A percentile compares a stretch with the other conserved stretches of the same genome.
Evolutionary conservation across 768 basidiomycete species (phyloP).

Genomic region (Mycena epipterygia): DNA sequence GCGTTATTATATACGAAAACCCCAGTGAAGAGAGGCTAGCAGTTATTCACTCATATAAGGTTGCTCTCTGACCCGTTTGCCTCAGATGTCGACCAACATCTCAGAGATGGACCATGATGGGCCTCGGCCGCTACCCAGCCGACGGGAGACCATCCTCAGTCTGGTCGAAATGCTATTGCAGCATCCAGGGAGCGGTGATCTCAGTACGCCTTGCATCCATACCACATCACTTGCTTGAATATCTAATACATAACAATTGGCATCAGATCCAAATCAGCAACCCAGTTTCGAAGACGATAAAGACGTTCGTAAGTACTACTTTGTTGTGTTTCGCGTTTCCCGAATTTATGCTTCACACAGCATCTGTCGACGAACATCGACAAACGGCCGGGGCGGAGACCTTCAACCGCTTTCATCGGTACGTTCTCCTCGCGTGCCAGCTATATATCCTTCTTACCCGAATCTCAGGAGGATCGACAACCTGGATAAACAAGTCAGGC

Average conservation of each 20-base stretch:
- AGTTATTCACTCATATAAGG: neutral
- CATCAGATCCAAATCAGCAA: constrained; percentile 52
- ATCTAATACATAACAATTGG: neutral
- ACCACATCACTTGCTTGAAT: neutral
- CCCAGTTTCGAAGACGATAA: constrained; percentile 73
- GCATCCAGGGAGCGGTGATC: constrained; percentile 47
- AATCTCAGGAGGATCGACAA: constrained; percentile 15
- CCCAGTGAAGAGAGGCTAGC: constrained; percentile 11
- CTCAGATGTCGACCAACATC: constrained; percentile 26
- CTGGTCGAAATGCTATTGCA: constrained; percentile 65
- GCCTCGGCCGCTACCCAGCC: constrained; percentile 26
- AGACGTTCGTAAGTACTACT: constrained; percentile 70
- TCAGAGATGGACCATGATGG: neutral
- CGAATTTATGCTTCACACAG: constrained; percentile 9
- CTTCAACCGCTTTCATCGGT: constrained; percentile 77
- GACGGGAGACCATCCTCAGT: constrained; percentile 63
- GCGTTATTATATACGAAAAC: constrained; percentile 18
- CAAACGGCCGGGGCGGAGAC: constrained; percentile 75
- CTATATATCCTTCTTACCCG: constrained; percentile 40
- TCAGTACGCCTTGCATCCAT: constrained; percentile 44
- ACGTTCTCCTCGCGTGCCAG: constrained; percentile 31
- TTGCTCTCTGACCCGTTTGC: neutral
- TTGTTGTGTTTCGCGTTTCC: neutral
- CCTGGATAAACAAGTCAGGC: constrained; percentile 26
- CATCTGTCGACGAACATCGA: constrained; percentile 74